Conservation (phyloP, 1,284 basidiomycete species). For the Heterobasidion occidentale region DNA sequence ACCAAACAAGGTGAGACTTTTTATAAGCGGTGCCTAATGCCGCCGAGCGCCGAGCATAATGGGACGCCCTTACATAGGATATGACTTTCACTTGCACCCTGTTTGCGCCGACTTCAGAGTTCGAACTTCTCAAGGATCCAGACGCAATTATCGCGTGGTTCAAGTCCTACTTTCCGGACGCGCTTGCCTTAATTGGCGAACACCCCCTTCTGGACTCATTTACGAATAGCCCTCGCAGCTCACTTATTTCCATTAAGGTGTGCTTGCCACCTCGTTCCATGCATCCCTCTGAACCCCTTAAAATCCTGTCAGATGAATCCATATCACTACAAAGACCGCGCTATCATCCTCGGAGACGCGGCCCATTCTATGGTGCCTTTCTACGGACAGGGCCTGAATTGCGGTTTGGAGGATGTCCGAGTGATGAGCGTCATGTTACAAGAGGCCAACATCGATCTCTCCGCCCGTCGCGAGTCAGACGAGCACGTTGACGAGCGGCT, state of each 20-base stretch:
- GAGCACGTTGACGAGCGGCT: conserved; percentile 47
- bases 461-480: conserved; percentile 22
- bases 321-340: conserved; percentile 87
- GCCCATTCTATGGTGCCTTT: conserved; percentile 98
- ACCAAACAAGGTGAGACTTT: conserved; percentile 75
- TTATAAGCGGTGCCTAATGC: conserved; percentile 11
- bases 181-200: conserved; percentile 77
- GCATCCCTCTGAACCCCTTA: neutral
- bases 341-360: conserved; percentile 87
- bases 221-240: conserved; percentile 76
- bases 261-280: conserved; percentile 13
- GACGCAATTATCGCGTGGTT: conserved; percentile 74
- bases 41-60: conserved; percentile 14
- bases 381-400: conserved; percentile 97
- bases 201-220: conserved; percentile 72
- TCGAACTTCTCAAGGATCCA: conserved; percentile 59
- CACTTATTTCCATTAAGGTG: conserved; percentile 90
- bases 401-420: conserved; percentile 95
- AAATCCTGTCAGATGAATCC: conserved; percentile 57
- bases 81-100: conserved; percentile 87
- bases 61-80: conserved; percentile 43
- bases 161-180: conserved; percentile 80
- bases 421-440: conserved; percentile 76
- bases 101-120: conserved; percentile 81
- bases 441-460: conserved; percentile 51